These are phyloP conservation scores for Warburgia ugandensis DNA, from an alignment of 164 flowering plant species.

Conservation along the genomic window DNA sequence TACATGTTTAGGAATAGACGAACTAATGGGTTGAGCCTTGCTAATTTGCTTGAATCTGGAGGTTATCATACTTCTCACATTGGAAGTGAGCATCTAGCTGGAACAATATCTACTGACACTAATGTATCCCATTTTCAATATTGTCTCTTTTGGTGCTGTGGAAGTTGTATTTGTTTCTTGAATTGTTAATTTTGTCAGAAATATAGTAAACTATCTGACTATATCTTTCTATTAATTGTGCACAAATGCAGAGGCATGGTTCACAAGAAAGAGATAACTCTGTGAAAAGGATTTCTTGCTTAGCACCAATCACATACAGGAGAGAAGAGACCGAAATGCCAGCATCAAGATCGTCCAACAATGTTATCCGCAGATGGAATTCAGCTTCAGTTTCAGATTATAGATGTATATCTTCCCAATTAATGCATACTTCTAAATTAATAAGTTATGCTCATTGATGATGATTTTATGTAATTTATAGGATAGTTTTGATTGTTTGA, in stretches of 20 bases:
- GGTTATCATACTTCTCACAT: too few species aligned
- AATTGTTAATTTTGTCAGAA: background rate
- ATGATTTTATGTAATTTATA: too few species aligned
- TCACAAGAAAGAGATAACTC: conserved; percentile 85
- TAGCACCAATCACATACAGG: conserved; percentile 36
- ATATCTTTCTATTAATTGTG: background rate
- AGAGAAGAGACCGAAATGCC: conserved; percentile 66
- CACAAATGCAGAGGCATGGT: conserved; percentile 46
- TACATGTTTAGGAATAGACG: too few species aligned
- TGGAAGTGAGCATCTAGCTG: too few species aligned
- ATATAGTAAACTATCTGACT: background rate
- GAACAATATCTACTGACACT: too few species aligned
- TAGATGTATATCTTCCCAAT: conserved; percentile 40
- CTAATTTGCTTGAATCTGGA: too few species aligned
- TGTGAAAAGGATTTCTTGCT: conserved; percentile 41
- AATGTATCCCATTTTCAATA: background rate
- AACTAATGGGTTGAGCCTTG: too few species aligned
- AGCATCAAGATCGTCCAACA: conserved; percentile 55
- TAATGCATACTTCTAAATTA: background rate
- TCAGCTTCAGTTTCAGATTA: conserved; percentile 38
- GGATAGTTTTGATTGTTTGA: conserved; percentile 11
- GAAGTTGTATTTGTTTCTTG: background rate
- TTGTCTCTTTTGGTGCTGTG: background rate
- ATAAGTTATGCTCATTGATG: background rate
- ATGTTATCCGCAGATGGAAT: conserved; percentile 56